Percentiles rank a stretch among this genome's conserved stretches.
These are phyloP conservation scores for Lactifluus hygrophoroides DNA, from an alignment of 768 basidiomycete species.

Conservation along the genomic window DNA sequence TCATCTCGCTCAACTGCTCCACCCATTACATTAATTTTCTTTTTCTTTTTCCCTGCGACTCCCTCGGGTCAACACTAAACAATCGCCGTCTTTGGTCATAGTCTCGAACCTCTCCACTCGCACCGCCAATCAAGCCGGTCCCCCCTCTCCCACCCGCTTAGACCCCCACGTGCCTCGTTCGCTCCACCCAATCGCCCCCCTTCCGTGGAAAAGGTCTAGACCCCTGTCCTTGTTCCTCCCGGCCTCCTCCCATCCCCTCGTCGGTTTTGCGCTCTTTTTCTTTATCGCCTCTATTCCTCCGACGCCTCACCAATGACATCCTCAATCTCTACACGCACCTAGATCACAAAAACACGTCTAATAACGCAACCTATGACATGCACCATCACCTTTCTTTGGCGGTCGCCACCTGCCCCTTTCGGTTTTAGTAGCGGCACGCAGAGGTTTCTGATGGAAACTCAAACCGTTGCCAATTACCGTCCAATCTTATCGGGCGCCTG, in stretches of 20 bases:
- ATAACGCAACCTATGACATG: neutral
- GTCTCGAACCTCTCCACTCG: conserved; percentile 10
- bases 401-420: neutral
- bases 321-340: neutral
- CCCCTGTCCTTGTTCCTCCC: neutral
- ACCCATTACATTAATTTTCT: neutral
- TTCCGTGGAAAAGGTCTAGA: conserved; percentile 10
- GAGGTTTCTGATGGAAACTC: conserved; percentile 13
- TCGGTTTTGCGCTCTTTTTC: too few species aligned
- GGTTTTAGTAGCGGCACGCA: neutral
- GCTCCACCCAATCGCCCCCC: conserved; percentile 16
- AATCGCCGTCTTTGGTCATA: neutral
- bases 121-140: conserved; percentile 4
- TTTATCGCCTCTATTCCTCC: neutral
- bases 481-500: conserved; percentile 13
- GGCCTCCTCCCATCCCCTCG: neutral
- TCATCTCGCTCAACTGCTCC: too few species aligned
- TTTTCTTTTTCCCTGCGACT: neutral
- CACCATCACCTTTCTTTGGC: neutral
- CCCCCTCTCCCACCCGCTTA: conserved; percentile 1
- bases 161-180: conserved; percentile 2
- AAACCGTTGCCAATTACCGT: conserved; percentile 7
- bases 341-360: neutral
- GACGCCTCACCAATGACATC: neutral
- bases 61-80: neutral